Evolutionary conservation across 1,139 yeast species (phyloP).

Genomic region (Kodamaea fungicola): DNA sequence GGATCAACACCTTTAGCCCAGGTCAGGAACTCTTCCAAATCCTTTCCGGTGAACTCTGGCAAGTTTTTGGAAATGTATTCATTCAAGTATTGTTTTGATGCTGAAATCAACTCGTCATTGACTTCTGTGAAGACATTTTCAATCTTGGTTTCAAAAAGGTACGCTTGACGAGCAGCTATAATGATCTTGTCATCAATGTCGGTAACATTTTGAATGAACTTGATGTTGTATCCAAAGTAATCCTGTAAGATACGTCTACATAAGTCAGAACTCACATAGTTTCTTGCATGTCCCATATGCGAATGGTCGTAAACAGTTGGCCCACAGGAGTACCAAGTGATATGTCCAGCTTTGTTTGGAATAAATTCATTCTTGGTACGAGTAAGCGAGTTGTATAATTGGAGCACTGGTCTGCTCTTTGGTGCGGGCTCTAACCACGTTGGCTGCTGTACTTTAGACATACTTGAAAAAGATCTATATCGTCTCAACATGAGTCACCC

Average conservation of each 20-base stretch:
- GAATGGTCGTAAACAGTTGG: constrained; percentile 97
- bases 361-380: constrained; percentile 73
- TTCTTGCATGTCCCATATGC: constrained; percentile 99
- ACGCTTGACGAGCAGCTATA: constrained; percentile 86
- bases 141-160: constrained; percentile 63
- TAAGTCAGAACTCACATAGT: constrained; percentile 91
- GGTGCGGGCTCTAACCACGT: constrained; percentile 30
- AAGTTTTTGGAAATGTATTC: constrained; percentile 58
- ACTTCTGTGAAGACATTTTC: constrained; percentile 28
- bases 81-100: constrained; percentile 42
- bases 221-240: constrained; percentile 84
- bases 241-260: constrained; percentile 84
- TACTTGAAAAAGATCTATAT: constrained; percentile 2
- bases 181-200: constrained; percentile 97
- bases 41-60: constrained; percentile 35
- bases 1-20: constrained; percentile 56
- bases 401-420: constrained; percentile 21
- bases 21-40: constrained; percentile 35
- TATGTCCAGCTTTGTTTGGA: constrained; percentile 58
- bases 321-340: constrained; percentile 97
- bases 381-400: constrained; percentile 75
- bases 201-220: constrained; percentile 92
- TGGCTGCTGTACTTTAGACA: constrained; percentile 34
- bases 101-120: constrained; percentile 32
- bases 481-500: background rate